These are phyloP conservation scores for Dipteronia sinensis DNA, from an alignment of 345 rosid species.

Conservation along the genomic window DNA sequence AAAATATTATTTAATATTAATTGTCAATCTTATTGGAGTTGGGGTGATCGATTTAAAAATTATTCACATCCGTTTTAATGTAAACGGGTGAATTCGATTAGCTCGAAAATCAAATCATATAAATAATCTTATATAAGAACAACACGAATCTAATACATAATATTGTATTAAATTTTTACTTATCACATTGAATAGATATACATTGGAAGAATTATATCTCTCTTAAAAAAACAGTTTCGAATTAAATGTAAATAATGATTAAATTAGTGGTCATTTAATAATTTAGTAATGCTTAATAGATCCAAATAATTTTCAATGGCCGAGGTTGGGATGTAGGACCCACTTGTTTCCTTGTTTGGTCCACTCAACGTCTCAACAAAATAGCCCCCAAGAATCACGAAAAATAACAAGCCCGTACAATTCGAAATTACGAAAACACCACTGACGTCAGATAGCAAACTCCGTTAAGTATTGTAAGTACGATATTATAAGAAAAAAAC, in stretches of 20 bases:
- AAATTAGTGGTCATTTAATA: neutral
- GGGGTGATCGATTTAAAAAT: too few species aligned
- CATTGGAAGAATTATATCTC: too few species aligned
- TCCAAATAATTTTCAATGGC: constrained; percentile 23
- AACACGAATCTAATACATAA: too few species aligned
- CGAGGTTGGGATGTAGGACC: constrained; percentile 23
- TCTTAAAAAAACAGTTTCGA: too few species aligned
- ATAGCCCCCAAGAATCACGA: constrained; percentile 20
- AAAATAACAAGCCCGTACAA: neutral
- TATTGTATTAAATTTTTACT: too few species aligned
- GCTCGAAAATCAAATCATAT: too few species aligned
- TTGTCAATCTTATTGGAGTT: too few species aligned
- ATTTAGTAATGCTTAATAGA: neutral
- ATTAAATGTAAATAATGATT: neutral
- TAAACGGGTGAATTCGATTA: too few species aligned
- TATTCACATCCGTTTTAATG: too few species aligned
- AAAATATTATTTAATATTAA: neutral
- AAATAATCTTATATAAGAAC: too few species aligned
- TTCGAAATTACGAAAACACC: neutral
- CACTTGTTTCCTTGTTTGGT: constrained; percentile 16
- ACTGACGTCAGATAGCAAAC: constrained; percentile 20
- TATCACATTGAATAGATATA: too few species aligned
- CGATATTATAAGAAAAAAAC: too few species aligned
- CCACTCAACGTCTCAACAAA: neutral
- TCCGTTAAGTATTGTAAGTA: constrained; percentile 27